Conservation (phyloP, 345 rosid species). For the Eucalyptus curtisii region DNA sequence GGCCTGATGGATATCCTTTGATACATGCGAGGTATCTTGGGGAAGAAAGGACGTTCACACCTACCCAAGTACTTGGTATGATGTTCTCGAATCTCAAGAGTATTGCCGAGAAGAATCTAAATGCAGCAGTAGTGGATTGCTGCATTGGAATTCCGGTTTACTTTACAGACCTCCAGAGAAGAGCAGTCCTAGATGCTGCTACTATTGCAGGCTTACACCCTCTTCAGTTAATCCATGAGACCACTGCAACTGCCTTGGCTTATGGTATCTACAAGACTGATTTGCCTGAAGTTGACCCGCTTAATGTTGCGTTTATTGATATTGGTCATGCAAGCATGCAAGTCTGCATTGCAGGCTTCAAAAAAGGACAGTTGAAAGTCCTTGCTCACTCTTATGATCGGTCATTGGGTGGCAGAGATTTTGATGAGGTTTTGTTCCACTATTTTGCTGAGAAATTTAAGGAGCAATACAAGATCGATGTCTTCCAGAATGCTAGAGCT, state of each 20-base stretch:
- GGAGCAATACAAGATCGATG: constrained; percentile 90
- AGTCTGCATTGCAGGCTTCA: constrained; percentile 89
- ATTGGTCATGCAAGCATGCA: constrained; percentile 93
- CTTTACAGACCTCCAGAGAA: constrained; percentile 85
- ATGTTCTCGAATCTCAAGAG: constrained; percentile 66
- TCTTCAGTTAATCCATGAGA: constrained; percentile 75
- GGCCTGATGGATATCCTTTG: constrained; percentile 87
- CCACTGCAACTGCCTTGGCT: constrained; percentile 91
- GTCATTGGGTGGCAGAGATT: constrained; percentile 87
- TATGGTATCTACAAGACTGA: constrained; percentile 98
- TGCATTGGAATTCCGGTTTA: constrained; percentile 95
- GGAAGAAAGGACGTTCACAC: constrained; percentile 63
- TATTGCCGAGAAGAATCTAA: constrained; percentile 82
- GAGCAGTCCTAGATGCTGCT: constrained; percentile 95
- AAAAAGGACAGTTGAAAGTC: constrained; percentile 76
- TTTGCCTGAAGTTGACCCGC: constrained; percentile 71
- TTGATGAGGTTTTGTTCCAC: constrained; percentile 76
- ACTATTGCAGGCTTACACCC: constrained; percentile 93
- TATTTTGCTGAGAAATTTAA: constrained; percentile 79
- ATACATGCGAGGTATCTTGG: constrained; percentile 82
- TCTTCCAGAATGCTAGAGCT: constrained; percentile 77
- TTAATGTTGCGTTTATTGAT: constrained; percentile 89
- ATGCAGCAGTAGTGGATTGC: constrained; percentile 88
- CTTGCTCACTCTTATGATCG: constrained; percentile 75
- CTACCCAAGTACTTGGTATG: constrained; percentile 94